A percentile compares a stretch with the other conserved stretches of the same genome.
Conservation (phyloP, 176 grass and related monocot species). For the Ananas comosus region DNA sequence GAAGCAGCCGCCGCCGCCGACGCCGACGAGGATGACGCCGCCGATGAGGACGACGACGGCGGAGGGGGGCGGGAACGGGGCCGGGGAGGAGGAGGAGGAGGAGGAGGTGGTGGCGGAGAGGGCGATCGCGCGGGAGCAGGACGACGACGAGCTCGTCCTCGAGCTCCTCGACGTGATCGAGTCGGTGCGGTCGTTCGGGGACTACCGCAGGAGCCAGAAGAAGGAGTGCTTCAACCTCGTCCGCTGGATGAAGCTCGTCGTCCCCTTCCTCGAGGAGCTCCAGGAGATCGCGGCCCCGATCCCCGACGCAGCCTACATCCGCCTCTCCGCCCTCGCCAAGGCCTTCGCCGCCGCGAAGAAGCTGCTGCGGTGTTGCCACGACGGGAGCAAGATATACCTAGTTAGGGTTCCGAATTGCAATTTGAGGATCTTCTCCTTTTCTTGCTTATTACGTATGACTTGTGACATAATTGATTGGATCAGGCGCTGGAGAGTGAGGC, state of each 20-base stretch:
- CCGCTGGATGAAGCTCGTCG: conserved; percentile 49
- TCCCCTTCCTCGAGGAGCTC: conserved; percentile 51
- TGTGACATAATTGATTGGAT: background rate
- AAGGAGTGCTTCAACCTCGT: conserved; percentile 57
- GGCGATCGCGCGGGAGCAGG: conserved; percentile 15
- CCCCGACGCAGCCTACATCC: conserved; percentile 30
- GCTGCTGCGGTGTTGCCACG: conserved; percentile 53
- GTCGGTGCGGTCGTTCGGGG: conserved; percentile 32
- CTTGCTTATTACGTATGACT: background rate
- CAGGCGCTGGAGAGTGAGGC: conserved; percentile 54
- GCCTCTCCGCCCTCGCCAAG: conserved; percentile 24
- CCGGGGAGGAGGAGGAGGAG: conserved; percentile 13
- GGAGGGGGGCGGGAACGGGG: background rate
- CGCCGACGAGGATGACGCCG: background rate
- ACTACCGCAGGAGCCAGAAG: conserved; percentile 43
- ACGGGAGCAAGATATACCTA: conserved; percentile 69
- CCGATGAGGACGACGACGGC: background rate
- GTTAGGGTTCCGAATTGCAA: conserved; percentile 3
- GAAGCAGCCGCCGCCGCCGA: background rate
- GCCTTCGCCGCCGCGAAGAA: conserved; percentile 42
- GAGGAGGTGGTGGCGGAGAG: conserved; percentile 3
- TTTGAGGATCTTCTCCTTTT: background rate
- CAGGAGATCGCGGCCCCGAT: conserved; percentile 25
- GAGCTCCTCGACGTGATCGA: conserved; percentile 27
- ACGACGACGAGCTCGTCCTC: conserved; percentile 33